Conservation (phyloP, 1,284 basidiomycete genomes). For the Somion occarium region DNA sequence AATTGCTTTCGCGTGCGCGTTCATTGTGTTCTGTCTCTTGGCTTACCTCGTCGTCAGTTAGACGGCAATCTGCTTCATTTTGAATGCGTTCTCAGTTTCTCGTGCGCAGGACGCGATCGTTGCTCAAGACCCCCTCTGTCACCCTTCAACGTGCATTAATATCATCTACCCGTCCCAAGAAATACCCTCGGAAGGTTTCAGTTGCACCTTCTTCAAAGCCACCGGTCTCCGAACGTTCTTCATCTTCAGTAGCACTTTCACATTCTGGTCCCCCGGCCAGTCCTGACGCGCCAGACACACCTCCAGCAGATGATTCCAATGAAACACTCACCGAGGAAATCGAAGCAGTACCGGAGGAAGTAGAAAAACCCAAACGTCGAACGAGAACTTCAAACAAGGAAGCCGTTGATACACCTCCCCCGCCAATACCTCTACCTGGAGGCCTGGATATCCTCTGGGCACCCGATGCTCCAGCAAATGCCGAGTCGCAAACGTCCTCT, state of each 20-base stretch:
- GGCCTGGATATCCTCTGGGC: conserved; percentile 63
- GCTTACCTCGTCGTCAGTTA: not conserved
- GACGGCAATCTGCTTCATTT: conserved; percentile 5
- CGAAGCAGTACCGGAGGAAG: conserved; percentile 27
- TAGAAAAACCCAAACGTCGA: conserved; percentile 40
- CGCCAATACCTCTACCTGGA: conserved; percentile 12
- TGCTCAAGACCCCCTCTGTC: conserved; percentile 35
- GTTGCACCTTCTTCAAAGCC: conserved; percentile 16
- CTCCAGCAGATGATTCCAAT: conserved; percentile 8
- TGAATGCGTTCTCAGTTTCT: conserved; percentile 55
- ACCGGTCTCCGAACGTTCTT: not conserved
- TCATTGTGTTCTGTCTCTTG: not conserved
- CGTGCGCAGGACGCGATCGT: conserved; percentile 45
- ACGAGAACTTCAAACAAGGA: conserved; percentile 27
- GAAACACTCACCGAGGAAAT: conserved; percentile 25
- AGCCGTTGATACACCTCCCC: conserved; percentile 16
- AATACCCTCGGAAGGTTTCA: conserved; percentile 30
- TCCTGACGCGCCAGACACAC: conserved; percentile 15
- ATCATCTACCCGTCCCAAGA: conserved; percentile 30
- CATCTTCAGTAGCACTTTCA: conserved; percentile 15
- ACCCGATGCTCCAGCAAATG: conserved; percentile 34
- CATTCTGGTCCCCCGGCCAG: conserved; percentile 15
- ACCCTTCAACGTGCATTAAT: conserved; percentile 28
- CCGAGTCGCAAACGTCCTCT: conserved; percentile 14
- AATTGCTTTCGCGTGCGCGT: no score